phyloP scores from a whole-genome alignment of 345 rosid genomes.

The Eucalyptus globulus region DNA sequence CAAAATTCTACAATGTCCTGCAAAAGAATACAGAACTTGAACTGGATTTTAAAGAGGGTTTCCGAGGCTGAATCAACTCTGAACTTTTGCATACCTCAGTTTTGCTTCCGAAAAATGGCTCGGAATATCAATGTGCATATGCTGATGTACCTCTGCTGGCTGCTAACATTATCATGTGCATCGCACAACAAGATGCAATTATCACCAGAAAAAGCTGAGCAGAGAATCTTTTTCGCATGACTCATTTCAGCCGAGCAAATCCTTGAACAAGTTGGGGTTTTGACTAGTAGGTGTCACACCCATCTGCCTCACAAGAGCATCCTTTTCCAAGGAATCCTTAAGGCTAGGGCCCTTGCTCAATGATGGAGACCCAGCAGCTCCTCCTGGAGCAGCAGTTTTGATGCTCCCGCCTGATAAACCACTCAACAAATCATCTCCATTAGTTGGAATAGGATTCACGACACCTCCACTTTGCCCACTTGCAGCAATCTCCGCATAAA shows the following conservation, averaged over 20 bases:
- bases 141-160: neutral
- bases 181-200: neutral
- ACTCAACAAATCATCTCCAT: constrained; percentile 8
- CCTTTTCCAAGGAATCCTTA: constrained; percentile 71
- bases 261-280: constrained; percentile 85
- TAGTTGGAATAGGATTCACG: neutral
- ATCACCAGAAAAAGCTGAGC: neutral
- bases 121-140: neutral
- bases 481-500: constrained; percentile 27
- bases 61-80: neutral
- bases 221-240: neutral
- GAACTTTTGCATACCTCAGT: neutral
- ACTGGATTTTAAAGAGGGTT: neutral
- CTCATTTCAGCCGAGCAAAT: constrained; percentile 51
- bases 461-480: constrained; percentile 3
- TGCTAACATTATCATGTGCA: neutral
- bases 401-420: constrained; percentile 4
- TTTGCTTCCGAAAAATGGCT: neutral
- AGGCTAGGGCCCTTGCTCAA: constrained; percentile 55
- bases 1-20: neutral
- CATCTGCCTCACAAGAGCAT: constrained; percentile 87
- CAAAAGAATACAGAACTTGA: neutral
- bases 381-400: neutral
- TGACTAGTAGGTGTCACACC: constrained; percentile 78
- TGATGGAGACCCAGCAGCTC: constrained; percentile 7